A percentile compares a stretch with the other conserved stretches of the same genome.
Evolutionary conservation across 192 early-diverging fungal species (phyloP).

Genomic region (Lobosporangium transversale): DNA sequence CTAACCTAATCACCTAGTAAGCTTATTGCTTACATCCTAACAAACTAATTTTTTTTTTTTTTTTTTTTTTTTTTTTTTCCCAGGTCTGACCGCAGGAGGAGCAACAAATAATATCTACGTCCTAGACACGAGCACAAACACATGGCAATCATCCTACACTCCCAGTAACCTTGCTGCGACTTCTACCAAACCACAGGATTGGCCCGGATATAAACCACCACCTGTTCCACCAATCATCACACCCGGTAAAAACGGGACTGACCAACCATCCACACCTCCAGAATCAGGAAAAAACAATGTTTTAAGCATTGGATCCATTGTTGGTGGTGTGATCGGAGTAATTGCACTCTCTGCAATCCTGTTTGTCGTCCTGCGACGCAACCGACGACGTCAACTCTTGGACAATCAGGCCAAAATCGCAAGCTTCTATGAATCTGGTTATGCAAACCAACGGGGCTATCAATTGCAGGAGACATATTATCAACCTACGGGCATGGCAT

Average conservation of each 20-base stretch:
- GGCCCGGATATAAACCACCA: slow-evolving; percentile 52
- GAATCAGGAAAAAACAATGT: not conserved
- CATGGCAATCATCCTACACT: slow-evolving; percentile 39
- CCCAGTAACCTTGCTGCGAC: slow-evolving; percentile 29
- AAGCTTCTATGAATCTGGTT: slow-evolving; percentile 5
- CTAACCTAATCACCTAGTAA: no score
- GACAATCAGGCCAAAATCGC: slow-evolving; percentile 8
- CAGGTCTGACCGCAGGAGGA: slow-evolving; percentile 43
- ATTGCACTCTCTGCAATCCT: slow-evolving; percentile 10
- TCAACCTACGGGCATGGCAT: slow-evolving; percentile 35
- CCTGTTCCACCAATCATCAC: slow-evolving; percentile 7
- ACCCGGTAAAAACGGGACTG: slow-evolving; percentile 1
- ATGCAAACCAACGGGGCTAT: not conserved
- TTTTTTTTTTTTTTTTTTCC: not conserved
- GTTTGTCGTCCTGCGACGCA: slow-evolving; percentile 10
- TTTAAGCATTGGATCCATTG: slow-evolving; percentile 14
- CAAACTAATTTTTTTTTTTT: no score
- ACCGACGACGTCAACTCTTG: not conserved
- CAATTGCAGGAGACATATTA: slow-evolving; percentile 22
- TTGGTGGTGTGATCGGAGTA: slow-evolving; percentile 20
- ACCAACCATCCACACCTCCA: not conserved
- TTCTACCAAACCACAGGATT: slow-evolving; percentile 45
- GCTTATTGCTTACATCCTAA: no score
- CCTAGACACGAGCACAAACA: slow-evolving; percentile 34
- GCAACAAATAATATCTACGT: slow-evolving; percentile 40